phyloP scores from a whole-genome alignment of 2,329 filamentous ascomycete species.

The Fusarium sp. region DNA sequence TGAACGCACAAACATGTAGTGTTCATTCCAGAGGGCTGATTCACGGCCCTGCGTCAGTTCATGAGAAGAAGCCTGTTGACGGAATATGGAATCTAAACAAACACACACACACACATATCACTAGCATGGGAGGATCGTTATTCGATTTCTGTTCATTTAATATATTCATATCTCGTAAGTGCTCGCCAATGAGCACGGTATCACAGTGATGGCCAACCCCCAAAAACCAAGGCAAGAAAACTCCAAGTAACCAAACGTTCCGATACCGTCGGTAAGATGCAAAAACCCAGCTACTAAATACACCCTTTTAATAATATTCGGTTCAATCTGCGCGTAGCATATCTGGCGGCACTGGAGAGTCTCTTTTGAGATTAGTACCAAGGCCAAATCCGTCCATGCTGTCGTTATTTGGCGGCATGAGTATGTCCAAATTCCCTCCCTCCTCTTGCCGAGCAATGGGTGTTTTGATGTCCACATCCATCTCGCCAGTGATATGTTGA shows the following conservation, averaged over 20 bases:
- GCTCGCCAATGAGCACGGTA: constrained; percentile 28
- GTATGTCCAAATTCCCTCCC: constrained; percentile 21
- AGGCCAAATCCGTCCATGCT: constrained; percentile 55
- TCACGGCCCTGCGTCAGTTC: too few relatives aligned
- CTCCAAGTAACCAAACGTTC: constrained; percentile 17
- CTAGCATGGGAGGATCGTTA: neutral
- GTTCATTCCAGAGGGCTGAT: too few relatives aligned
- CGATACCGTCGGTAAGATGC: constrained; percentile 22
- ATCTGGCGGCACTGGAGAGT: constrained; percentile 42
- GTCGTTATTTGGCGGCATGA: constrained; percentile 26
- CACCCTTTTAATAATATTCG: neutral
- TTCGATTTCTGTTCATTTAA: neutral
- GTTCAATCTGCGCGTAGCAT: constrained; percentile 20
- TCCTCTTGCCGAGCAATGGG: constrained; percentile 52
- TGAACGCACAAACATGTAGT: neutral
- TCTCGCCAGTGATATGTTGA: constrained; percentile 50
- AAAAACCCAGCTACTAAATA: constrained; percentile 19
- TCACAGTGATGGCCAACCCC: constrained; percentile 13
- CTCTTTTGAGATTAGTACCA: constrained; percentile 58
- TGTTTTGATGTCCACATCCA: constrained; percentile 58
- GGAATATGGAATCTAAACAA: too few relatives aligned
- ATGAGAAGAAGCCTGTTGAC: neutral
- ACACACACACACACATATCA: neutral
- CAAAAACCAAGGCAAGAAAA: constrained; percentile 8
- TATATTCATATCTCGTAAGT: constrained; percentile 41